phyloP scores from a whole-genome alignment of 768 basidiomycete genomes.

The Mycena albidolilacea region DNA sequence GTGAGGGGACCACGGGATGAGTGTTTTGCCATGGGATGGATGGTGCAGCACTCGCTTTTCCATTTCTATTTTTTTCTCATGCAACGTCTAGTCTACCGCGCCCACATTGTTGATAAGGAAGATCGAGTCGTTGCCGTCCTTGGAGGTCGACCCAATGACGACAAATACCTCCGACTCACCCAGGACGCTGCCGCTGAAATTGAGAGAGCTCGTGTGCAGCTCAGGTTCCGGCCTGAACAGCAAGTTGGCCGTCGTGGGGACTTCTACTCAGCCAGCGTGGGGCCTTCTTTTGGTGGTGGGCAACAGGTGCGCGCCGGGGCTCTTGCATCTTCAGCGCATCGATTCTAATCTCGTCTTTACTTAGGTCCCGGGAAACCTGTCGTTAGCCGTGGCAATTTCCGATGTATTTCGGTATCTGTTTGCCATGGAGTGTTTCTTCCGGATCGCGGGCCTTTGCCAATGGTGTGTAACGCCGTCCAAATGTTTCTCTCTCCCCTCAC shows the following conservation, averaged over 20 bases:
- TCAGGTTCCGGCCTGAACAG: neutral
- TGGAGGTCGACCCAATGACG: neutral
- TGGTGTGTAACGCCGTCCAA: neutral
- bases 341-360: too few relatives aligned
- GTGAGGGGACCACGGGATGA: neutral
- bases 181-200: neutral
- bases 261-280: neutral
- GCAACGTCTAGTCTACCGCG: neutral
- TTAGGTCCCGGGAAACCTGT: neutral
- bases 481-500: too few relatives aligned
- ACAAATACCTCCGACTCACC: neutral
- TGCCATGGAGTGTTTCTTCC: neutral
- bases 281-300: neutral
- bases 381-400: too few relatives aligned
- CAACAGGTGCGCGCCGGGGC: neutral
- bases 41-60: neutral
- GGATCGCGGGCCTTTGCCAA: slow-evolving; percentile 11
- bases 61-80: neutral
- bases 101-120: neutral
- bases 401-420: neutral
- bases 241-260: neutral
- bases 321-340: too few relatives aligned
- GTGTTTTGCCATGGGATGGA: neutral
- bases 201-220: neutral
- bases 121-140: neutral